These are phyloP conservation scores for Lantana camara DNA, from an alignment of 257 asterid genomes.

Conservation along the genomic window DNA sequence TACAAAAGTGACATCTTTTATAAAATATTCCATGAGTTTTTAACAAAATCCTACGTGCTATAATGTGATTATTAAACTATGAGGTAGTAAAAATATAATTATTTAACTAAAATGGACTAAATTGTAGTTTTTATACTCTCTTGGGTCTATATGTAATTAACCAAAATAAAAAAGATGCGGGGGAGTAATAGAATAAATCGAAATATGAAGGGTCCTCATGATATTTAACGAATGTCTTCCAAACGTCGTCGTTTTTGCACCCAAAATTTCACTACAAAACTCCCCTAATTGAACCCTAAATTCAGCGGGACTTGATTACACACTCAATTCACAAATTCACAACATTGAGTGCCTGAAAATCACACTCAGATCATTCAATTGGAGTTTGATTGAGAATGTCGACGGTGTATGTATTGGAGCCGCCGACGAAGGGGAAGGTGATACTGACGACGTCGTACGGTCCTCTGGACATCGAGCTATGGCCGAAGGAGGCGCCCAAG, in stretches of 20 bases:
- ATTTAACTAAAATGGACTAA: no score
- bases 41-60: no score
- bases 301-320: neutral
- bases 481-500: conserved; percentile 99
- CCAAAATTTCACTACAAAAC: neutral
- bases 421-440: conserved; percentile 97
- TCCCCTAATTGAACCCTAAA: conserved; percentile 36
- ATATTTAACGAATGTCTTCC: neutral
- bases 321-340: conserved; percentile 7
- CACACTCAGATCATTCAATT: neutral
- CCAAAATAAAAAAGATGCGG: no score
- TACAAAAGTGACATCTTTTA: no score
- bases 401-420: conserved; percentile 89
- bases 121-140: no score
- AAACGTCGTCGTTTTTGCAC: conserved; percentile 19
- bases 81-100: no score
- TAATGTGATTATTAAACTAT: no score
- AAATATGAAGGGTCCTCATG: conserved; percentile 21
- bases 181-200: conserved; percentile 1
- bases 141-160: no score
- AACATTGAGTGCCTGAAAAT: neutral
- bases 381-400: conserved; percentile 53
- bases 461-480: conserved; percentile 88
- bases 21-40: no score
- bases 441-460: conserved; percentile 79